phyloP scores from a whole-genome alignment of 75 land plant species.

The Cupressus sempervirens region DNA sequence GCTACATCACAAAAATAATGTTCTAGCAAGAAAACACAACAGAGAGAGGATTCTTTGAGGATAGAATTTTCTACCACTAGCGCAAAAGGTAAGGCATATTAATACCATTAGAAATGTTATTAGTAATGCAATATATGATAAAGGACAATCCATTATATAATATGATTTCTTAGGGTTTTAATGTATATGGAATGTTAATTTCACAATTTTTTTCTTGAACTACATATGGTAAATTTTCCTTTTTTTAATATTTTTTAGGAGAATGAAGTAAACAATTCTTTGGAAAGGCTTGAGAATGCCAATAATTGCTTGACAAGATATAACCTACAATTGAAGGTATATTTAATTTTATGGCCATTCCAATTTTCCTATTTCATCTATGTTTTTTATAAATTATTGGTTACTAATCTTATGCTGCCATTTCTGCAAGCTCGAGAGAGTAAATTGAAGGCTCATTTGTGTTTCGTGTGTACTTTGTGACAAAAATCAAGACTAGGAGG shows the following conservation, averaged over 20 bases:
- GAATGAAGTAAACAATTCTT: constrained; percentile 51
- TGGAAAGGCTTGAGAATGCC: constrained; percentile 53
- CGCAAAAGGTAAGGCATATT: constrained; percentile 53
- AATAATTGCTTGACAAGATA: constrained; percentile 56
- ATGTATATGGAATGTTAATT: neutral
- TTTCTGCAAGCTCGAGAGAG: constrained; percentile 65
- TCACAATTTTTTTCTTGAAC: neutral
- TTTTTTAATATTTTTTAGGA: constrained; percentile 46
- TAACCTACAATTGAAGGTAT: constrained; percentile 62
- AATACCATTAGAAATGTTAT: neutral
- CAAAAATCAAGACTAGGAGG: too few species aligned
- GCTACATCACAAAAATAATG: constrained; percentile 67
- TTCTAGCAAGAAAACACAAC: constrained; percentile 53
- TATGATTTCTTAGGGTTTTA: neutral
- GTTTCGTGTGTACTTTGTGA: too few species aligned
- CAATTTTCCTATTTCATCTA: neutral
- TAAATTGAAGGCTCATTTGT: constrained; percentile 37
- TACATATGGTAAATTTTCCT: neutral
- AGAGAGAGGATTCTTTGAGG: constrained; percentile 76
- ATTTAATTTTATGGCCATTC: constrained; percentile 1
- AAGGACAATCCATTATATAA: neutral
- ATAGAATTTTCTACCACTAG: constrained; percentile 49
- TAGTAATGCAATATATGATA: neutral
- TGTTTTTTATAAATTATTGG: neutral
- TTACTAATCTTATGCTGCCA: neutral